A percentile compares a stretch with the other conserved stretches of the same genome.
These are phyloP conservation scores for Drechslerella dactyloides DNA, from an alignment of 2,329 filamentous ascomycete genomes.

Conservation along the genomic window DNA sequence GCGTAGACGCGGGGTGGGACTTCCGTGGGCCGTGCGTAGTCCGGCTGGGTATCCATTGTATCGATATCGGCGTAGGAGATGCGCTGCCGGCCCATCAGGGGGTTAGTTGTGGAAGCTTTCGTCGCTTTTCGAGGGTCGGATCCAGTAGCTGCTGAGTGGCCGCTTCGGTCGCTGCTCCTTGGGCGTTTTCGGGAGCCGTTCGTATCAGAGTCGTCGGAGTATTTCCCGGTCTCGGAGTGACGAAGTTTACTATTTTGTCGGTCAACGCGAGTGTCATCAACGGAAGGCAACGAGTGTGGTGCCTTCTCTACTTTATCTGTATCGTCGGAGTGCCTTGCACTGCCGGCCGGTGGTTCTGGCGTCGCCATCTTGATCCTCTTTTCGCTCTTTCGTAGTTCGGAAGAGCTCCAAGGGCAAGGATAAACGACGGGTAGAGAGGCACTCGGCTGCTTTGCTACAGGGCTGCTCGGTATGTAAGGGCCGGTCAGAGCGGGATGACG, in stretches of 20 bases:
- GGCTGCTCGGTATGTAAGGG: neutral
- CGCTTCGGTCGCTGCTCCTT: slow-evolving; percentile 21
- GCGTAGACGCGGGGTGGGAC: slow-evolving; percentile 19
- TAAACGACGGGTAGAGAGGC: neutral
- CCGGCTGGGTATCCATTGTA: slow-evolving; percentile 53
- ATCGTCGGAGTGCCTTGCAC: slow-evolving; percentile 40
- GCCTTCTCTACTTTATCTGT: slow-evolving; percentile 56
- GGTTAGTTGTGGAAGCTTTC: slow-evolving; percentile 38
- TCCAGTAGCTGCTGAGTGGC: slow-evolving; percentile 4
- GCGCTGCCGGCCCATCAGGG: slow-evolving; percentile 51
- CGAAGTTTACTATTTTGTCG: slow-evolving; percentile 54
- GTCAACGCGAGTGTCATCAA: slow-evolving; percentile 56
- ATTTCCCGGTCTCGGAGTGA: slow-evolving; percentile 20
- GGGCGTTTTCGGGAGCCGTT: slow-evolving; percentile 37
- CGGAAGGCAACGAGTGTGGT: slow-evolving; percentile 57
- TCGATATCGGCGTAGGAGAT: slow-evolving; percentile 56
- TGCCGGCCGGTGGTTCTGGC: slow-evolving; percentile 25
- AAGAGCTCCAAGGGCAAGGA: slow-evolving; percentile 2
- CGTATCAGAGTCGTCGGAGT: slow-evolving; percentile 30
- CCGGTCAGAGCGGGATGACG: slow-evolving; percentile 23
- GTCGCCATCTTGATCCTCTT: slow-evolving; percentile 36
- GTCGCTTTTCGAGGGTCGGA: slow-evolving; percentile 52
- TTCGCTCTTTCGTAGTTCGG: neutral
- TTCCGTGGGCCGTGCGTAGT: slow-evolving; percentile 39
- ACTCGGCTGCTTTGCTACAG: slow-evolving; percentile 4